Evolutionary conservation across 2,329 filamentous ascomycete genomes (phyloP).

Genomic region (Diaporthe sp.): DNA sequence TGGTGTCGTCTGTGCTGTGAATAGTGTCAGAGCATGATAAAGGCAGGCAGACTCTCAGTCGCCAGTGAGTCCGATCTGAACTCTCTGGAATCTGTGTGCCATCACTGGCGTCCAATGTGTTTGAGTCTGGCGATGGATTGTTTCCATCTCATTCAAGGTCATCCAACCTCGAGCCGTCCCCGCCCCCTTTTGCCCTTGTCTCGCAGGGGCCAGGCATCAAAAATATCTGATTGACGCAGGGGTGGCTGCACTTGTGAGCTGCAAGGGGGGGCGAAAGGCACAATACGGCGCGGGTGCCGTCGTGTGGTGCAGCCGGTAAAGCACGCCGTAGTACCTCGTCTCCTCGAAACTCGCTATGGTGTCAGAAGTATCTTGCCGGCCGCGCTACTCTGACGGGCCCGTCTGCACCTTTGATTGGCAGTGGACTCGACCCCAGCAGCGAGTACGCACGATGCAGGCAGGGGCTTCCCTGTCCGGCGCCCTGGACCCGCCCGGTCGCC

Average conservation of each 20-base stretch:
- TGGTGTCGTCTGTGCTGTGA: constrained; percentile 3
- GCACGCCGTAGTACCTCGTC: constrained; percentile 12
- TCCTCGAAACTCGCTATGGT: constrained; percentile 24
- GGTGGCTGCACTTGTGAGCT: constrained; percentile 16
- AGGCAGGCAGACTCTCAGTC: not conserved
- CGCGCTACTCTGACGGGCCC: constrained; percentile 3
- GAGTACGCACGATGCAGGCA: constrained; percentile 6
- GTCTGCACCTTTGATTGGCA: constrained; percentile 25
- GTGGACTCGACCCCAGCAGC: constrained; percentile 28
- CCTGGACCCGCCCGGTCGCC: constrained; percentile 22
- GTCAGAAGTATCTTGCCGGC: constrained; percentile 13
- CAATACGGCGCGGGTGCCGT: not conserved
- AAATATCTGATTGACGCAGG: constrained; percentile 31
- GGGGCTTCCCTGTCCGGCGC: not conserved
- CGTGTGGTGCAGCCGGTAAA: constrained; percentile 7
- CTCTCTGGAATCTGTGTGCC: constrained; percentile 9
- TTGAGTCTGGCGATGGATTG: constrained; percentile 11
- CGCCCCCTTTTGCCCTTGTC: constrained; percentile 32
- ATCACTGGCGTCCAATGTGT: not conserved
- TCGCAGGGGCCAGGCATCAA: constrained; percentile 24
- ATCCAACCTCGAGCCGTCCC: not conserved
- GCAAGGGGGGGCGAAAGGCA: constrained; percentile 12
- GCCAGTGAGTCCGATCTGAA: constrained; percentile 1
- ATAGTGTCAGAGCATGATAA: constrained; percentile 18
- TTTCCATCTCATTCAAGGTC: constrained; percentile 27